Evolutionary conservation across 768 basidiomycete genomes (phyloP).

Genomic region (Tephrocybe sp.): DNA sequence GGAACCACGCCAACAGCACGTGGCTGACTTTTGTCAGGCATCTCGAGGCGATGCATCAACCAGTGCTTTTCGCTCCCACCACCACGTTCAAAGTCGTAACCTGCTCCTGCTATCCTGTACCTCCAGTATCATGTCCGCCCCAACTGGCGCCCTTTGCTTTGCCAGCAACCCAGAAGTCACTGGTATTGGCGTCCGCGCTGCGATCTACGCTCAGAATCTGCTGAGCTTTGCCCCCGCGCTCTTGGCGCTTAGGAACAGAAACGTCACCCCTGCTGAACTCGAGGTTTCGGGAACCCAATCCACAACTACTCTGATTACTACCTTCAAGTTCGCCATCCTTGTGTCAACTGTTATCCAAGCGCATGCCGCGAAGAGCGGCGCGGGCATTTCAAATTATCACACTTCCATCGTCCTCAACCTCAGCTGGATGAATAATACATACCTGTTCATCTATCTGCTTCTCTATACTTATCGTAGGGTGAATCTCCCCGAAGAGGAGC

Average conservation of each 20-base stretch:
- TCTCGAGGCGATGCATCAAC: too few relatives aligned
- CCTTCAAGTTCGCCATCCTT: slow-evolving; percentile 22
- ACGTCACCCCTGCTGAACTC: slow-evolving; percentile 19
- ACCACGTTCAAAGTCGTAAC: too few relatives aligned
- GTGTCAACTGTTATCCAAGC: slow-evolving; percentile 23
- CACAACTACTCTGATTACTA: slow-evolving; percentile 21
- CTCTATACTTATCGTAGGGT: slow-evolving; percentile 16
- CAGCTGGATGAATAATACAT: slow-evolving; percentile 27
- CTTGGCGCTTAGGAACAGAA: slow-evolving; percentile 17
- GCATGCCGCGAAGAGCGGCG: not conserved
- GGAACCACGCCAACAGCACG: too few relatives aligned
- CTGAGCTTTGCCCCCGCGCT: slow-evolving; percentile 9
- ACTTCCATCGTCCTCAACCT: slow-evolving; percentile 23
- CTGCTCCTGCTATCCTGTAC: too few relatives aligned
- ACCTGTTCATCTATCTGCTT: slow-evolving; percentile 14
- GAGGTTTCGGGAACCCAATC: slow-evolving; percentile 8
- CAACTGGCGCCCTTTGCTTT: slow-evolving; percentile 1
- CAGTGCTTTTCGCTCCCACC: too few relatives aligned
- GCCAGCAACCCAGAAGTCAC: slow-evolving; percentile 12
- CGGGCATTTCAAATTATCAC: slow-evolving; percentile 21
- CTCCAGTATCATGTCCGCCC: too few relatives aligned
- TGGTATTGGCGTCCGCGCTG: slow-evolving; percentile 19
- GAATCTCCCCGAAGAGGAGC: too few relatives aligned
- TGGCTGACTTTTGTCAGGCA: too few relatives aligned
- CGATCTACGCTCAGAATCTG: slow-evolving; percentile 25